Evolutionary conservation across 2,329 filamentous ascomycete genomes (phyloP).

Genomic region (Paracorniculantispora psalliotae): DNA sequence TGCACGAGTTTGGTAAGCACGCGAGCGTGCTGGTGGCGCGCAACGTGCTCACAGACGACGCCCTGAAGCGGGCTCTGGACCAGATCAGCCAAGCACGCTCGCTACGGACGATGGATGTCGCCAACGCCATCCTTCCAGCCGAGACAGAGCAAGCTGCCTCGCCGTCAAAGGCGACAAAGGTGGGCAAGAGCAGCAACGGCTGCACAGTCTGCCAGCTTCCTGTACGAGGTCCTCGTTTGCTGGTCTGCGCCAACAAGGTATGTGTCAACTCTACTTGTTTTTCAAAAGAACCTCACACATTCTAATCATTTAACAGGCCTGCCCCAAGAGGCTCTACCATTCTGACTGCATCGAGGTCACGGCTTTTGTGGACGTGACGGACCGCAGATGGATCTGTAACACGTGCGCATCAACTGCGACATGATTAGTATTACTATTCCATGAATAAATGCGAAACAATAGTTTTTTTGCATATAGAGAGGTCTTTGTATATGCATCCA

Average conservation of each 20-base stretch:
- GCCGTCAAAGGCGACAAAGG: conserved; percentile 30
- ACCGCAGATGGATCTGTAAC: conserved; percentile 41
- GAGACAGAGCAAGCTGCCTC: not conserved
- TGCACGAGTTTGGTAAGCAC: conserved; percentile 53
- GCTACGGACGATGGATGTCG: conserved; percentile 20
- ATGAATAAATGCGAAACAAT: not conserved
- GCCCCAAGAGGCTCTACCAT: conserved; percentile 43
- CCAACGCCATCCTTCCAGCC: not conserved
- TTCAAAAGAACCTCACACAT: not conserved
- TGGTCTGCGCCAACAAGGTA: conserved; percentile 49
- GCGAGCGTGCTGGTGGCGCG: conserved; percentile 45
- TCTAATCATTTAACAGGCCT: conserved; percentile 32
- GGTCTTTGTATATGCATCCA: not conserved
- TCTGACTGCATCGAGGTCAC: conserved; percentile 37
- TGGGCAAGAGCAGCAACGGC: conserved; percentile 39
- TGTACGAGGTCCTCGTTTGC: conserved; percentile 41
- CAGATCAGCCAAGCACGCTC: conserved; percentile 36
- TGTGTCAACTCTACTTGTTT: conserved; percentile 18
- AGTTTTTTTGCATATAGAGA: not conserved
- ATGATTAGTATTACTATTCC: not conserved
- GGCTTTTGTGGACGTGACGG: conserved; percentile 31
- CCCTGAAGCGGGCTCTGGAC: conserved; percentile 37
- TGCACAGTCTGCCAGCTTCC: conserved; percentile 44
- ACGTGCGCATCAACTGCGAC: conserved; percentile 26
- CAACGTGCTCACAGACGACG: conserved; percentile 40